A percentile compares a stretch with the other conserved stretches of the same genome.
phyloP scores from a whole-genome alignment of 495 filamentous ascomycete genomes.

The Penicillium dipodomyicola region DNA sequence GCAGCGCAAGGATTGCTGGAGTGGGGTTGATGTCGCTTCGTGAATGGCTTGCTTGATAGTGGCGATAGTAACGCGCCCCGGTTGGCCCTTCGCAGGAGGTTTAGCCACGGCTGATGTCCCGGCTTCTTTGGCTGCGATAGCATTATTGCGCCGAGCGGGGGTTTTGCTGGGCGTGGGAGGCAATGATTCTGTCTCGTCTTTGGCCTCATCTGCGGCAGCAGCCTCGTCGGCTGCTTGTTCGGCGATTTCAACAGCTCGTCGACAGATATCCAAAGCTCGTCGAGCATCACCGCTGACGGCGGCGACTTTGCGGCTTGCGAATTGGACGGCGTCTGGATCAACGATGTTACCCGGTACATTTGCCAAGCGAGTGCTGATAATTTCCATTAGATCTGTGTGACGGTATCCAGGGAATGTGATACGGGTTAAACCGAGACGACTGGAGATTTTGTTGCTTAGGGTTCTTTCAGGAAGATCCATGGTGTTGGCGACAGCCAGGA shows the following conservation, averaged over 20 bases:
- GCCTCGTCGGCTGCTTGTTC: conserved; percentile 62
- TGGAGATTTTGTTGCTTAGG: conserved; percentile 95
- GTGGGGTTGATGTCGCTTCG: conserved; percentile 87
- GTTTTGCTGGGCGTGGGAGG: conserved; percentile 50
- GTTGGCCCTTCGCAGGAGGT: conserved; percentile 27
- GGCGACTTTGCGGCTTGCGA: conserved; percentile 93
- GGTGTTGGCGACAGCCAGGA: conserved; percentile 96
- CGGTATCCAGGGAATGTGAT: conserved; percentile 98
- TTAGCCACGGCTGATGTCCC: conserved; percentile 16
- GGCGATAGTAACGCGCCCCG: conserved; percentile 77
- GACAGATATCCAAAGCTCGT: conserved; percentile 90
- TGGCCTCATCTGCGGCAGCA: conserved; percentile 21
- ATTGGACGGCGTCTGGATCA: conserved; percentile 90
- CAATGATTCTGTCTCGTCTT: conserved; percentile 36
- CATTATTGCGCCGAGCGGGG: conserved; percentile 34
- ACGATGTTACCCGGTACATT: conserved; percentile 88
- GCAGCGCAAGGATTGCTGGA: conserved; percentile 81
- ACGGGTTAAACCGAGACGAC: conserved; percentile 79
- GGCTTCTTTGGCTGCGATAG: conserved; percentile 17
- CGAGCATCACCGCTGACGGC: conserved; percentile 94
- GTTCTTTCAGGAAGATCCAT: conserved; percentile 99
- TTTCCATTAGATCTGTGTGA: conserved; percentile 96
- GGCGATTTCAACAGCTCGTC: conserved; percentile 92
- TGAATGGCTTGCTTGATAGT: conserved; percentile 92
- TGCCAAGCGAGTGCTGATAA: conserved; percentile 84